Evolutionary conservation across 73 alveolate species (phyloP).

Genomic region (Tetrahymena malaccensis): DNA sequence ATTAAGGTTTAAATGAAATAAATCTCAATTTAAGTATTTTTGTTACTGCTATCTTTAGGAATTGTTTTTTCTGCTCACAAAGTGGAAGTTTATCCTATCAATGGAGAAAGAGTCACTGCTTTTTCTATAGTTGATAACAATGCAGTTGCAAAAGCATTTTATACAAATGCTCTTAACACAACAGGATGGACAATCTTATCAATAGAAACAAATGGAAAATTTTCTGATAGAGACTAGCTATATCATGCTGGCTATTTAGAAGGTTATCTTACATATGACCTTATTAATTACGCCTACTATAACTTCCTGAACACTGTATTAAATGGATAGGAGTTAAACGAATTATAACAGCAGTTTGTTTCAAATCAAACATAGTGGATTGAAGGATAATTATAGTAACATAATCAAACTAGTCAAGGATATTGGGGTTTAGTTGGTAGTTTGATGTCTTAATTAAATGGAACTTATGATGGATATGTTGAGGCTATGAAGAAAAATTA

Average conservation of each 20-base stretch:
- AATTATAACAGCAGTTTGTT: not conserved
- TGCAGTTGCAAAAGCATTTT: not conserved
- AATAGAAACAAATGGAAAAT: not conserved
- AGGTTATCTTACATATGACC: constrained; percentile 4
- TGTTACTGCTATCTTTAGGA: not conserved
- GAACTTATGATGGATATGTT: constrained; percentile 26
- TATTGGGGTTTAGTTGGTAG: constrained; percentile 18
- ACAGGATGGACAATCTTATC: constrained; percentile 24
- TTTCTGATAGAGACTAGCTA: constrained; percentile 5
- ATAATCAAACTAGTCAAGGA: not conserved
- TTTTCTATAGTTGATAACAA: not conserved
- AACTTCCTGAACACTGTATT: not conserved
- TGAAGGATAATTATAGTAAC: not conserved
- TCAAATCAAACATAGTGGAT: constrained; percentile 8
- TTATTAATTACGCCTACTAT: constrained; percentile 4
- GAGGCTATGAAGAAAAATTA: not conserved
- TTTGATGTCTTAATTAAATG: constrained; percentile 2
- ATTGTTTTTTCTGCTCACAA: not conserved
- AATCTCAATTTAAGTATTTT: not conserved
- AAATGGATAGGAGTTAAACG: constrained; percentile 2
- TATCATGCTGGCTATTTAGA: constrained; percentile 17
- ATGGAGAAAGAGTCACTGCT: not conserved
- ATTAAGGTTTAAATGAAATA: not conserved
- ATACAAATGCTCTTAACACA: constrained; percentile 6
- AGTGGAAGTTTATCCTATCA: not conserved